A percentile compares a stretch with the other conserved stretches of the same genome.
phyloP scores from a whole-genome alignment of 176 grass and related monocot species.

The Eleusine indica region DNA sequence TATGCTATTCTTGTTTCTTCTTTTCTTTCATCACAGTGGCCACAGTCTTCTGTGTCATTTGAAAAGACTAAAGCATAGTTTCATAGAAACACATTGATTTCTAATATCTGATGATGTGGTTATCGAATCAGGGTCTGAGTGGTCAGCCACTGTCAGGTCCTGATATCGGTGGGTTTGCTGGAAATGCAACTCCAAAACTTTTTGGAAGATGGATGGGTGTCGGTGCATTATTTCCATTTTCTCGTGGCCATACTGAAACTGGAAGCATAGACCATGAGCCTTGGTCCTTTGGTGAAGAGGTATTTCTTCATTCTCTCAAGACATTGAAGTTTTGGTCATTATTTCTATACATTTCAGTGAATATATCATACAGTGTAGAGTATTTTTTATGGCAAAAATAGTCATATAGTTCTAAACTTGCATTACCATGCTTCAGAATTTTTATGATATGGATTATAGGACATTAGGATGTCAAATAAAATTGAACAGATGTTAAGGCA shows the following conservation, averaged over 20 bases:
- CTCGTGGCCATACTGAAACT: slow-evolving; percentile 81
- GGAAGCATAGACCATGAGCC: slow-evolving; percentile 84
- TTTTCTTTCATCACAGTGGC: neutral
- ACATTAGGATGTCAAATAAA: neutral
- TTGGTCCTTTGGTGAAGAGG: slow-evolving; percentile 97
- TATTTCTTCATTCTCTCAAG: slow-evolving; percentile 24
- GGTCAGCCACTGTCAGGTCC: slow-evolving; percentile 93
- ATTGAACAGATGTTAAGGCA: neutral
- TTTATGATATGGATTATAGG: neutral
- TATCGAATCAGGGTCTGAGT: slow-evolving; percentile 71
- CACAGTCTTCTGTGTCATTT: neutral
- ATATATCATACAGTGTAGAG: neutral
- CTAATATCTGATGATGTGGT: slow-evolving; percentile 23
- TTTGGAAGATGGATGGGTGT: slow-evolving; percentile 98
- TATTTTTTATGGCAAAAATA: neutral
- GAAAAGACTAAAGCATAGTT: neutral
- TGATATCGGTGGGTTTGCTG: slow-evolving; percentile 95
- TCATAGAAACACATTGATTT: neutral
- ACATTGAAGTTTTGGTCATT: neutral
- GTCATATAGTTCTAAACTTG: neutral
- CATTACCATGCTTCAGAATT: neutral
- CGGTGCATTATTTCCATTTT: slow-evolving; percentile 89
- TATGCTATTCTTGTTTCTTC: neutral
- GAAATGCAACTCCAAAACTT: slow-evolving; percentile 90
- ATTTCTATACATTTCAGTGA: neutral